Base-by-base conservation (phyloP, 106 monocot genomes). In the Phalaenopsis aphrodite region DNA sequence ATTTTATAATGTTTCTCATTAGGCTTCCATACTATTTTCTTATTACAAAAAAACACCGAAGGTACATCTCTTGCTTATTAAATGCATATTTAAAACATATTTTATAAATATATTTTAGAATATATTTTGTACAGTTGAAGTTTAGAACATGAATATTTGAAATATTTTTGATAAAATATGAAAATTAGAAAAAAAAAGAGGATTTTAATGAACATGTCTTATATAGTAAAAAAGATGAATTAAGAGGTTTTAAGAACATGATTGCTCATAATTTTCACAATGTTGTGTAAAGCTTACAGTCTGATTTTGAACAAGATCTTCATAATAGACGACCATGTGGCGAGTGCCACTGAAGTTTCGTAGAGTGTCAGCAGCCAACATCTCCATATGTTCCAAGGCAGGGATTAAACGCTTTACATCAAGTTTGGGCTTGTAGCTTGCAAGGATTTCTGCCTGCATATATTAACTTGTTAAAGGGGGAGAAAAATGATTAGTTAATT, bases 261-360 rank as follows among this genome's bases (percentile, higher is more conserved):
- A 64, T 21, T 24, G 64, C 64, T 24, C 8, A 64, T 64, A 7
- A 9, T 23, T 24, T 8, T 64, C 64, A 64, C 23, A 64, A 42
- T 42, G 24, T 14, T 18, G 19, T 9, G 23, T 45, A 37, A 1
- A 37, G 47, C 82, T 82, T 82, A 82, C 86, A 18, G 75, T 86
- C 61, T 55, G 79, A 82, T 86, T 86, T 42, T 78, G 82, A 24
- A 88, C 82, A 55, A 91, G 83, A 82, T 91, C 91, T 77, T 91
- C 88, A 21, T 91, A 91, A 73, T 85, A 91, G 12, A 91, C 85
- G 41, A 88, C 75, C 4, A 81, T 88, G 75, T 88, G 91, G 11
- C 83, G 84, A 38, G 85, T 91, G 75, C 78, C 78, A 47, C 82
- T 88, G 83, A 91, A 91, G 30, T 85, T 85, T 30, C 75, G 52